These are phyloP conservation scores for Mycena leptocephala DNA, from an alignment of 768 basidiomycete genomes.

Conservation along the genomic window DNA sequence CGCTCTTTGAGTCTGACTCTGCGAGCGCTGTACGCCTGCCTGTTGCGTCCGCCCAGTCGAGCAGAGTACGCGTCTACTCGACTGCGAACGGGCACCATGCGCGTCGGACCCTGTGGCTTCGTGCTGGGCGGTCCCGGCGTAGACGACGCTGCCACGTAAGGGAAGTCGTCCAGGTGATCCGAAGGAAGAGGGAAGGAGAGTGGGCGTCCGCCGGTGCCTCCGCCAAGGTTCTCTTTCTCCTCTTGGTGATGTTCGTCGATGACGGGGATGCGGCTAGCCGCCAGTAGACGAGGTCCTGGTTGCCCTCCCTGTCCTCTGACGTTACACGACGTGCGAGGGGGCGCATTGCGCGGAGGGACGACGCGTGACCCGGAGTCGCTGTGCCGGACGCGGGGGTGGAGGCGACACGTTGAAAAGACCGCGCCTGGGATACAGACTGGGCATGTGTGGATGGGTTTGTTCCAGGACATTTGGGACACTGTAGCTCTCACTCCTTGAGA, in stretches of 20 bases:
- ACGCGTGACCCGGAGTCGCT: conserved; percentile 49
- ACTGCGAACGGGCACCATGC: conserved; percentile 25
- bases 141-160: conserved; percentile 39
- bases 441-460: conserved; percentile 33
- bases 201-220: conserved; percentile 41
- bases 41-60: conserved; percentile 25
- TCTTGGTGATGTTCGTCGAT: conserved; percentile 50
- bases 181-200: conserved; percentile 42
- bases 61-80: conserved; percentile 30
- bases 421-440: conserved; percentile 48
- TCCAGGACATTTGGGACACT: conserved; percentile 43
- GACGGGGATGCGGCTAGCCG: conserved; percentile 32
- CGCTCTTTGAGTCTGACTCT: conserved; percentile 27
- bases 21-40: conserved; percentile 29
- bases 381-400: conserved; percentile 70
- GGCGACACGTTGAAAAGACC: conserved; percentile 78
- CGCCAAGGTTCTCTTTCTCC: conserved; percentile 66
- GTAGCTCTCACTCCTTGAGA: conserved; percentile 46
- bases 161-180: conserved; percentile 49
- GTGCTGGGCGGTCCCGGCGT: conserved; percentile 31
- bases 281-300: conserved; percentile 44
- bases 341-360: conserved; percentile 40
- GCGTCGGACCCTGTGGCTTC: conserved; percentile 33
- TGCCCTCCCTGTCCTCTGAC: conserved; percentile 55
- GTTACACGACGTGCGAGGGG: conserved; percentile 59